Evolutionary conservation across 2,329 filamentous ascomycete genomes (phyloP), one percentile per base, ranked within the genome.

Genomic region (Fusarium pseudocircinatum): DNA sequence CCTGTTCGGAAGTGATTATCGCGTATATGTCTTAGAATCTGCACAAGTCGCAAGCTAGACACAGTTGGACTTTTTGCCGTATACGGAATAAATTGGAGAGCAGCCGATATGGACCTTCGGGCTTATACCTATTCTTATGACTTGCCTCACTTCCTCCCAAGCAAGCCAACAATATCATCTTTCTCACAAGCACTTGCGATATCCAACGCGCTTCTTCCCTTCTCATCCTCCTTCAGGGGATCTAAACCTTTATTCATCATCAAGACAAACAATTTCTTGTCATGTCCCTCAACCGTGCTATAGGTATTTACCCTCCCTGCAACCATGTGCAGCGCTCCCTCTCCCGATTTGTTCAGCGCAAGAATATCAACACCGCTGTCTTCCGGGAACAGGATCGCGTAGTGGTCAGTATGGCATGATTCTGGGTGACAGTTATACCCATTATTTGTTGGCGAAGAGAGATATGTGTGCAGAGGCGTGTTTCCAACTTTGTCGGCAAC

Each of bases 101-200:
- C 6, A 26, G 30, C 12, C 20, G 30, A 50, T 50, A 20, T 34
- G 16, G n/a, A 15, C n/a, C n/a, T 52, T 34, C 6, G 13, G 34
- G 14, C 47, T 50, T 20, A 18, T 50, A 7, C 12, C 8, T 50
- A 22, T 34, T 28, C 37, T 20, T 8, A 30, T 56, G 20, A n/a
- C 20, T 13, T 11, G 15, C 39, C 20, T 63, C 20, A 63, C 15
- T 53, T 63, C 30, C 75, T 76, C 3, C 36, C 39, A 24, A 77
- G 30, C 4, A 76, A 57, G 7, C 30, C 47, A 22, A 77, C 62
- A 43, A 77, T 72, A 16, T 62, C 64, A 40, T 72, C 37, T 39
- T 75, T 76, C 24, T 69, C 74, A 53, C 47, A 75, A 52, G 75
- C 75, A 67, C 63, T 77, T 10, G 75, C 75, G 12, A 74, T 37